Evolutionary conservation across 768 basidiomycete species (phyloP), one percentile per base, ranked within the genome.

Genomic region (Tephrocybe sp.): DNA sequence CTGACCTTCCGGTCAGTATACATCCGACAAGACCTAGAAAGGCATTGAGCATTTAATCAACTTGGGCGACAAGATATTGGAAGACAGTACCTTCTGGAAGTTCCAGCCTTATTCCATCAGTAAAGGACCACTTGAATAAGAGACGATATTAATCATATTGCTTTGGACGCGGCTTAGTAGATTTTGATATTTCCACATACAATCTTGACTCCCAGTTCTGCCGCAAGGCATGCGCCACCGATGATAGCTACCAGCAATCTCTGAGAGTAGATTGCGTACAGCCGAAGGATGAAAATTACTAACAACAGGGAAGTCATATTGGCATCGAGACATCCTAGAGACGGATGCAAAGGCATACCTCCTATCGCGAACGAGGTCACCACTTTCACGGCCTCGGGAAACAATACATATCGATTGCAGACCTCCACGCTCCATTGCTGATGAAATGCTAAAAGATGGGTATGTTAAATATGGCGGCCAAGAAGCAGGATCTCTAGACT

Each of bases 381-480:
- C 4, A 66, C 40, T 44, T 70, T 72, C 5, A 69, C 44, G 8
- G 67, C 69, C 48, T 71, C 71, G 1, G 71, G 70, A 41, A 59
- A 71, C 14, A 71, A 45, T 0, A 70, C 62, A 41, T 70, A 71
- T 6, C 63, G 58, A 42, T 68, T 58, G 51, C 70, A 72, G 10
- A 66, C 64, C 7, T 53, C 45, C 38, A 62, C 63, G 22, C 57
- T 65, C 70, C 70, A 72, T 22, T 60, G 61, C 40, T 66, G 55
- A 42, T 70, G 65, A 44, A 70, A 70, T 1, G 69, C 71, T 71
- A 23, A 1, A 1, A 2, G 30, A 26, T n/a, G n/a, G n/a, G n/a
- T n/a, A n/a, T n/a, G n/a, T n/a, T n/a, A n/a, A n/a, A n/a, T n/a
- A n/a, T n/a, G n/a, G n/a, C n/a, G n/a, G n/a, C n/a, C n/a, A n/a